Evolutionary conservation across 2,329 filamentous ascomycete genomes (phyloP).

Genomic region (Paraconiothyrium brasiliense): DNA sequence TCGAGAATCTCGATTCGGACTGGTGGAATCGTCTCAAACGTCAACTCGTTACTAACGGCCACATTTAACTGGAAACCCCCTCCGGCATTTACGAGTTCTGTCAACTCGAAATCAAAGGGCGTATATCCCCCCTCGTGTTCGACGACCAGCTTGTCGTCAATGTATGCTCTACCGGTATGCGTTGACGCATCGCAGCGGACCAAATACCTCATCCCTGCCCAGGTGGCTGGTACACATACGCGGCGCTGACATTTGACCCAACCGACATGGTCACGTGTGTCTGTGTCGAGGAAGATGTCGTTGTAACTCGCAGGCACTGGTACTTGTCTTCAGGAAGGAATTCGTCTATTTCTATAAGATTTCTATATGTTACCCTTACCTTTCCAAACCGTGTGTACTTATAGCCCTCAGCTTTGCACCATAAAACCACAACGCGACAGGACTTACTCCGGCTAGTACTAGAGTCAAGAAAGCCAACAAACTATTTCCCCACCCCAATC

Average conservation of each 20-base stretch:
- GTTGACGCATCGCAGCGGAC: constrained; percentile 22
- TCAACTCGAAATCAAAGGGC: constrained; percentile 22
- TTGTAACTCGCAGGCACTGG: constrained; percentile 24
- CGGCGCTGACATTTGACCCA: constrained; percentile 22
- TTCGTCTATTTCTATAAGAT: no score
- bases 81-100: constrained; percentile 16
- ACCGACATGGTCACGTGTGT: constrained; percentile 20
- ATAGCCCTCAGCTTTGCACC: no score
- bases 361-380: no score
- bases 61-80: constrained; percentile 16
- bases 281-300: constrained; percentile 20
- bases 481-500: no score
- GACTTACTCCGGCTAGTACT: no score
- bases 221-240: constrained; percentile 16
- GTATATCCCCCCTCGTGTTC: constrained; percentile 22
- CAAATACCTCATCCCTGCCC: constrained; percentile 14
- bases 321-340: constrained; percentile 12
- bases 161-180: constrained; percentile 17
- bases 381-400: no score
- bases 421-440: no score
- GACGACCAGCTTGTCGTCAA: constrained; percentile 13
- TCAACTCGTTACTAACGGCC: constrained; percentile 20
- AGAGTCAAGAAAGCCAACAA: no score
- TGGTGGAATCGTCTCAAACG: constrained; percentile 20
- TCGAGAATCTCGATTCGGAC: constrained; percentile 14